Evolutionary conservation across 2,329 filamentous ascomycete species (phyloP).

Genomic region (Exutisphaerella laricina): DNA sequence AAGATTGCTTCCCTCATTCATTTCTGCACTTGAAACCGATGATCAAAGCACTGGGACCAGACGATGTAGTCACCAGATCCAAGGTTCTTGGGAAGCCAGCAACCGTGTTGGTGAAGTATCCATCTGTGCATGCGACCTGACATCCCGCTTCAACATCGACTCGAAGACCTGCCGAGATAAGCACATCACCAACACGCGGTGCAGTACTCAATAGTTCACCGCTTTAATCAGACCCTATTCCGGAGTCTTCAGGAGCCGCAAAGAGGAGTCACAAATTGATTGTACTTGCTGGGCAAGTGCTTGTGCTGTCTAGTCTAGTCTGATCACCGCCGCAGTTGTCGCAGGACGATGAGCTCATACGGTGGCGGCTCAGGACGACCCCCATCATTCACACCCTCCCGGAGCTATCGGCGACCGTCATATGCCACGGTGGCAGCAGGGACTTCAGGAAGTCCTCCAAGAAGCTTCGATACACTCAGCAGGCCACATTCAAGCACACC

Average conservation of each 20-base stretch:
- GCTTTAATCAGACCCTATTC: too few relatives aligned
- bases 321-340: conserved; percentile 1
- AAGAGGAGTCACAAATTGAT: too few relatives aligned
- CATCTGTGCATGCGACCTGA: conserved; percentile 1
- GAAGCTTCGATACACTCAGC: not conserved
- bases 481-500: conserved; percentile 1
- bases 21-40: too few relatives aligned
- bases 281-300: not conserved
- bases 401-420: conserved; percentile 5
- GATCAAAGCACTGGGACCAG: not conserved
- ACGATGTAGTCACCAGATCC: not conserved
- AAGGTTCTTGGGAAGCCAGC: not conserved
- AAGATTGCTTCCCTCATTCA: too few relatives aligned
- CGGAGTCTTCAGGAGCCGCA: too few relatives aligned
- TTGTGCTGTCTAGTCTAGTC: conserved; percentile 8
- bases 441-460: not conserved
- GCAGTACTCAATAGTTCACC: too few relatives aligned
- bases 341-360: conserved; percentile 9
- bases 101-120: not conserved
- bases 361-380: not conserved
- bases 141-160: not conserved
- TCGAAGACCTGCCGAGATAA: conserved; percentile 7
- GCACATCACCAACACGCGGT: conserved; percentile 6
- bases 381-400: conserved; percentile 1
- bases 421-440: conserved; percentile 10